Evolutionary conservation across 2,329 filamentous ascomycete genomes (phyloP), one percentile per base, ranked within the genome.

Genomic region (Coleophoma crateriformis): DNA sequence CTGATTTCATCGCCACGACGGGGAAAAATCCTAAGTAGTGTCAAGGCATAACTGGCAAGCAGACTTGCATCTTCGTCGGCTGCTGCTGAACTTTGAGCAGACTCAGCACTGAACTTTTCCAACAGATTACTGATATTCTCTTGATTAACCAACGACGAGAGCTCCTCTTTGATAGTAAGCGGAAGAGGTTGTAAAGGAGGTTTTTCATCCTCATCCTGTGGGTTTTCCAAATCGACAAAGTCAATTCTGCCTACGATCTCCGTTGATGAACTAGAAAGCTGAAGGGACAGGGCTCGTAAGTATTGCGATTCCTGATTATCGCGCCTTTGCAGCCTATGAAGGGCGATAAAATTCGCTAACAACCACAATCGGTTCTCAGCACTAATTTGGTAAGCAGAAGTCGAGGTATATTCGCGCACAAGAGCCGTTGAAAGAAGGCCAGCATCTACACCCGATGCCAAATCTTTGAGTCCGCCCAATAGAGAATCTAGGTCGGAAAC

Each of bases 1-100:
- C 91, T 85, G 52, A 96, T 95, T 51, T 96, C 90, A 61, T 96
- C 91, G 3, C 84, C 85, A 51, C 82, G 79, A 7, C 77, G 73
- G 8, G 92, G 90, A 57, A 97, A 97, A 59, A 90, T 91, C 51
- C 88, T 82, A 4, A 97, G 73, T 3, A 99, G 71, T 0, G 88
- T 91, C 37, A 97, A 74, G 3, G 90, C 89, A 63, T 96, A 97
- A 27, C 87, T 89, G 12, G 92, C 90, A 37, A 96, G 73, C 12
- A 89, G 72, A 57, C 85, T 87, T 2, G 88, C 85, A 62, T 87
- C 81, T 50, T 64, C 63, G 37, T 63, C 58, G 14, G 55, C 56
- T 46, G 55, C 45, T 15, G 46, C 47, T 44, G 60, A 63, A 32
- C 52, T 53, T 38, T 58, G 61, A 32, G 51, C 48, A 47, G 63